These are phyloP conservation scores for Rhynchospora pubera DNA, from an alignment of 176 grass and related monocot species.

Conservation along the genomic window DNA sequence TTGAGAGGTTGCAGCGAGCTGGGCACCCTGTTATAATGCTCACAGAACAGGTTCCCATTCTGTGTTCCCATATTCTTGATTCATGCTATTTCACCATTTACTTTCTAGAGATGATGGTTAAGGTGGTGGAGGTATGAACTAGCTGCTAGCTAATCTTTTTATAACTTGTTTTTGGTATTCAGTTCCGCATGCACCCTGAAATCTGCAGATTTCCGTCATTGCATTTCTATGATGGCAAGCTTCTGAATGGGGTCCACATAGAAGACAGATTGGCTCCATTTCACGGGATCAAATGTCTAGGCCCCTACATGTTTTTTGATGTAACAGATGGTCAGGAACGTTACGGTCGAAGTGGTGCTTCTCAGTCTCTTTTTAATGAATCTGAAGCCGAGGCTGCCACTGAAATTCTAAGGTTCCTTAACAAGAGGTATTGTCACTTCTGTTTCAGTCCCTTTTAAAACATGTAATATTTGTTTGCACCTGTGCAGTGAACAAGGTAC, in stretches of 20 bases:
- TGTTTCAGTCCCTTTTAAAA: neutral
- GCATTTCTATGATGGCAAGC: conserved; percentile 93
- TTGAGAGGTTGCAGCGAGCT: conserved; percentile 91
- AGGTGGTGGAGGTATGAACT: neutral
- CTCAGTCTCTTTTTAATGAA: conserved; percentile 79
- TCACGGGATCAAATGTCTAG: conserved; percentile 57
- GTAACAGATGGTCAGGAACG: conserved; percentile 68
- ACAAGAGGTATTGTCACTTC: conserved; percentile 44
- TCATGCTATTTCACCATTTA: neutral
- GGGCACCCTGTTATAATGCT: conserved; percentile 95
- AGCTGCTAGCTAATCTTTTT: conserved; percentile 11
- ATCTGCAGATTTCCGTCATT: conserved; percentile 90
- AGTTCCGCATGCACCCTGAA: conserved; percentile 98
- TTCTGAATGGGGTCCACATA: conserved; percentile 68
- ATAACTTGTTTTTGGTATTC: conserved; percentile 24
- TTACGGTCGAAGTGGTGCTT: conserved; percentile 51
- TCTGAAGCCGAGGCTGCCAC: conserved; percentile 65
- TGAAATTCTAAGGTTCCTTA: conserved; percentile 68
- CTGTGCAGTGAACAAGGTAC: neutral
- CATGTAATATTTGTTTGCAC: neutral
- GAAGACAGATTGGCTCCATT: conserved; percentile 60
- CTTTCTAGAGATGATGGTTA: neutral
- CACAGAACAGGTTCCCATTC: conserved; percentile 63
- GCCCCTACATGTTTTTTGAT: conserved; percentile 98
- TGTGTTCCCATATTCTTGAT: neutral